These are phyloP conservation scores for Chalciporus chontae DNA, from an alignment of 768 basidiomycete species.

Conservation along the genomic window DNA sequence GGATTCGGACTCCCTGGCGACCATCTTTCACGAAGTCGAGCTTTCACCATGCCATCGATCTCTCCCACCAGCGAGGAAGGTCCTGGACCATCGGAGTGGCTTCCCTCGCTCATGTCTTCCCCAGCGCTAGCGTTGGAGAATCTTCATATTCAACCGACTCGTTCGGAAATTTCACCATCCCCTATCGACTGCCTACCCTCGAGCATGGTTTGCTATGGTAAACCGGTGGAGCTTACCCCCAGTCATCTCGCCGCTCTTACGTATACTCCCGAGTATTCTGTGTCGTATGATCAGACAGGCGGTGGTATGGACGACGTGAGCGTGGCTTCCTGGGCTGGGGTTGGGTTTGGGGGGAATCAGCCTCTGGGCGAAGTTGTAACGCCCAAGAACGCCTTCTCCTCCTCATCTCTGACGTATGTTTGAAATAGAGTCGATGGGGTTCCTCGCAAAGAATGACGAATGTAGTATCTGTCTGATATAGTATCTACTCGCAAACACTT, in stretches of 20 bases:
- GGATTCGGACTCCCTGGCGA: conserved; percentile 24
- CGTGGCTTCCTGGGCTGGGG: no score
- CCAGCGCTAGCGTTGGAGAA: background rate
- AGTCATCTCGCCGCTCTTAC: background rate
- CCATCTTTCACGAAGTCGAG: conserved; percentile 18
- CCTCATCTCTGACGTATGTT: no score
- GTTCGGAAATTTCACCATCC: conserved; percentile 17
- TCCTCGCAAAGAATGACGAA: no score
- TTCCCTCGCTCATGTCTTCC: background rate
- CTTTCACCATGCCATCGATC: conserved; percentile 16
- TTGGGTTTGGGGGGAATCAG: no score
- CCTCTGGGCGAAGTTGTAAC: no score
- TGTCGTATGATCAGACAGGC: background rate
- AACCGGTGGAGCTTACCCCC: background rate
- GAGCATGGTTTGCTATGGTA: conserved; percentile 1
- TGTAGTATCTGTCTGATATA: no score
- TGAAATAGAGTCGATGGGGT: no score
- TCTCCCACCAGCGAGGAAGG: background rate
- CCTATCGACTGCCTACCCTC: conserved; percentile 14
- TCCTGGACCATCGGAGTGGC: background rate
- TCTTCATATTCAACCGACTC: conserved; percentile 13
- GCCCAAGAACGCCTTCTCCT: no score
- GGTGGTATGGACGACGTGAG: background rate
- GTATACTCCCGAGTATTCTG: background rate
- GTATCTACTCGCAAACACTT: no score